Evolutionary conservation across 768 basidiomycete species (phyloP), one percentile per base, ranked within the genome.

Genomic region (Dioszegia aurantiaca): DNA sequence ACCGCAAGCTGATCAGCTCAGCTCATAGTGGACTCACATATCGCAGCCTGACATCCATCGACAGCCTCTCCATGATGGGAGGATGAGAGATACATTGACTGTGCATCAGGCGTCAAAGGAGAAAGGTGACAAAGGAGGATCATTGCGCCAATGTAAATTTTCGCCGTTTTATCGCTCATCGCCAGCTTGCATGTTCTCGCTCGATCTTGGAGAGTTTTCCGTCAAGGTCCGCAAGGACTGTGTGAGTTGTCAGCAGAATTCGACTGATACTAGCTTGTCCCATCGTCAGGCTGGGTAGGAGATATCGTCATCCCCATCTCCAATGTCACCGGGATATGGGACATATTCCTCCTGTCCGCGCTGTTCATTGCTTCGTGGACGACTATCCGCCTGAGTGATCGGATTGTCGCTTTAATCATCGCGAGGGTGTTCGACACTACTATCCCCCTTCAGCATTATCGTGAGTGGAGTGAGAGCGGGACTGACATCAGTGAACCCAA

Each of bases 261-360:
- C 23, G 37, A 4, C 31, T 27, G 62, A 60, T 53, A 62, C 27
- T 28, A 65, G 64, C 56, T 65, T 27, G 40, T 56, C 24, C 56
- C 57, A 19, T 61, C 64, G 0, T 57, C 60, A 37, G 60, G 64
- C 12, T 65, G 64, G 64, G 37, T 65, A 3, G 60, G 44, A 1
- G 64, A 65, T 24, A 17, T 65, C 17, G 47, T 59, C 21, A 44
- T 52, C 12, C 45, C 47, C 45, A 3, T 59, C 3, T 58, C 64
- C 3, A 44, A 46, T 33, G 2, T 47, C 14, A 56, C 60, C 8
- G 57, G 52, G 21, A 24, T 65, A 44, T 65, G 64, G 64, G 64
- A 62, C 49, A 41, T 56, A 26, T 48, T 61, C 60, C 21, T 62
- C 42, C 53, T 61, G 6, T 36, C 52, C 10, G 17, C 24, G 2